A percentile compares a stretch with the other conserved stretches of the same genome.
Evolutionary conservation across 495 filamentous ascomycete genomes (phyloP).

Genomic region (Lasiosphaeria miniovina): DNA sequence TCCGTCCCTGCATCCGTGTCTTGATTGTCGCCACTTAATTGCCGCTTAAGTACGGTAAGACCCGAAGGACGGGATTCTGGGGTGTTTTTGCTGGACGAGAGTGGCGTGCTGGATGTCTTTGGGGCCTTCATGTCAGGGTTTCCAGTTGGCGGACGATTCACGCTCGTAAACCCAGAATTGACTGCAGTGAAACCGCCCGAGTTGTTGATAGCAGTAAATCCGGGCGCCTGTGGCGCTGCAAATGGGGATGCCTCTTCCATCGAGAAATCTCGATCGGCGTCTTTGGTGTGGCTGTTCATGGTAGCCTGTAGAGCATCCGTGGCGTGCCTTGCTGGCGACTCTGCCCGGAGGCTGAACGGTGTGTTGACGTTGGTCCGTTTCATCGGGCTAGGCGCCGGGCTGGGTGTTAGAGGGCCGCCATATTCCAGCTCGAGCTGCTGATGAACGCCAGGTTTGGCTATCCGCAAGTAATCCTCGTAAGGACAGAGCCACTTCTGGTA

Average conservation of each 20-base stretch:
- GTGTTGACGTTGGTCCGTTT: slow-evolving; percentile 73
- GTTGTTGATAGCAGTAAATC: slow-evolving; percentile 71
- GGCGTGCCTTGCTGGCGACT: slow-evolving; percentile 69
- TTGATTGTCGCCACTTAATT: slow-evolving; percentile 71
- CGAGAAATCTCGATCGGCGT: slow-evolving; percentile 49
- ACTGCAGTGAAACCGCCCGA: slow-evolving; percentile 46
- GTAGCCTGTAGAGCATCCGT: slow-evolving; percentile 65
- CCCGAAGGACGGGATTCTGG: slow-evolving; percentile 56
- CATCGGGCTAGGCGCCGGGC: slow-evolving; percentile 80
- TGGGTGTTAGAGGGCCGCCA: slow-evolving; percentile 89
- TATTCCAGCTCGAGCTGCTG: slow-evolving; percentile 91
- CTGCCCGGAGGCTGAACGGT: slow-evolving; percentile 60
- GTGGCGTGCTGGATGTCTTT: slow-evolving; percentile 50
- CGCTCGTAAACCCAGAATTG: slow-evolving; percentile 71
- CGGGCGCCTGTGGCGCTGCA: slow-evolving; percentile 48
- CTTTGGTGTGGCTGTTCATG: slow-evolving; percentile 50
- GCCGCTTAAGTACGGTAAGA: slow-evolving; percentile 68
- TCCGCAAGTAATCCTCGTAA: slow-evolving; percentile 90
- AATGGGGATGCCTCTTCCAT: slow-evolving; percentile 50
- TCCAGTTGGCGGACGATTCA: slow-evolving; percentile 52
- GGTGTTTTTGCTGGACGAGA: slow-evolving; percentile 51
- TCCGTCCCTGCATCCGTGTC: slow-evolving; percentile 59
- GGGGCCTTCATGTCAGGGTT: slow-evolving; percentile 36
- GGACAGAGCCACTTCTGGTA: slow-evolving; percentile 94
- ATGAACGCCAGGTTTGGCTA: slow-evolving; percentile 95